Evolutionary conservation across 805 yeast genomes (phyloP).

Genomic region (Teunomyces gatunensis): DNA sequence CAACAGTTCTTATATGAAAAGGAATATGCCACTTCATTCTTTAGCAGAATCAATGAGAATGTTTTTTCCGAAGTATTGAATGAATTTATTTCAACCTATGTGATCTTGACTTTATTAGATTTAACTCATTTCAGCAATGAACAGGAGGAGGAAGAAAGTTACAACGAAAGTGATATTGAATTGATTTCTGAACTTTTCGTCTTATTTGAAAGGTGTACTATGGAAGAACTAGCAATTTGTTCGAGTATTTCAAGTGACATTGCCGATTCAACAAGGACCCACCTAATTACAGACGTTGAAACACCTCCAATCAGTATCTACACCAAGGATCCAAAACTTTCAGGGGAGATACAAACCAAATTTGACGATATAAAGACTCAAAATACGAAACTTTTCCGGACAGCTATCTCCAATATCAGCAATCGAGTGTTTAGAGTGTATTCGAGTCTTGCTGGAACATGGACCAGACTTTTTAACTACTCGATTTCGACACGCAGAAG

Average conservation of each 20-base stretch:
- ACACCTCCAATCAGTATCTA: slow-evolving; percentile 43
- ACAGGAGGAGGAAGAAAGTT: slow-evolving; percentile 38
- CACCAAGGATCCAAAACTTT: slow-evolving; percentile 30
- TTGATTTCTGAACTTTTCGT: slow-evolving; percentile 29
- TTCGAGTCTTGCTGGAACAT: not conserved
- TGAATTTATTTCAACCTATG: not conserved
- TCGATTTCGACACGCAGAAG: slow-evolving; percentile 28
- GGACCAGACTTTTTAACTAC: slow-evolving; percentile 6
- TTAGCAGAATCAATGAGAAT: not conserved
- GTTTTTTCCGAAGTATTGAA: not conserved
- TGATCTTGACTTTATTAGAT: not conserved
- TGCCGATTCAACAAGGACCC: slow-evolving; percentile 42
- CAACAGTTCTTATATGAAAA: not conserved
- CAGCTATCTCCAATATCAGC: not conserved
- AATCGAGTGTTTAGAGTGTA: not conserved
- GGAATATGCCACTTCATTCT: not conserved
- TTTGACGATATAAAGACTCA: not conserved
- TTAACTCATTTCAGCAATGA: not conserved
- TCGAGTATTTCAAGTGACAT: slow-evolving; percentile 46
- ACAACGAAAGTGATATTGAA: slow-evolving; percentile 40
- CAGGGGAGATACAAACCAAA: not conserved
- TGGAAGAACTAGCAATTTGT: slow-evolving; percentile 59
- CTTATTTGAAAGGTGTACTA: slow-evolving; percentile 47
- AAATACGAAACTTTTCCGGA: not conserved
- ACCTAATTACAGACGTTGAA: slow-evolving; percentile 24